Percentiles rank a stretch among this genome's conserved stretches.
These are phyloP conservation scores for Flaveria sonorensis DNA, from an alignment of 129 eudicot genomes.

Conservation along the genomic window DNA sequence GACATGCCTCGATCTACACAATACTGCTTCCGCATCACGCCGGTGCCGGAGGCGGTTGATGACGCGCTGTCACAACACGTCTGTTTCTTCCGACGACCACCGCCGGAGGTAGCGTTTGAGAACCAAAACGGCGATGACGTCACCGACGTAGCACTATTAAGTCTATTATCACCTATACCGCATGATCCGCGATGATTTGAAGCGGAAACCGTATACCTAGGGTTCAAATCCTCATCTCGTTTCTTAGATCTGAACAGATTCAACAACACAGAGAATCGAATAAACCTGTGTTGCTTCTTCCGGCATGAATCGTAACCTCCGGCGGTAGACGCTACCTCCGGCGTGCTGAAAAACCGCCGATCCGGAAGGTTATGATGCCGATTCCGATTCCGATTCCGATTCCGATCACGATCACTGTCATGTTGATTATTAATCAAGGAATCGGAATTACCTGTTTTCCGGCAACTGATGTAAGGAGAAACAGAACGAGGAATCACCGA, in stretches of 20 bases:
- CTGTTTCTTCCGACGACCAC: slow-evolving; percentile 47
- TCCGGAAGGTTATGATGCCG: slow-evolving; percentile 30
- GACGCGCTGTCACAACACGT: slow-evolving; percentile 32
- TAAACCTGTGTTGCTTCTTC: slow-evolving; percentile 26
- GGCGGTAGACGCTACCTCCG: slow-evolving; percentile 51
- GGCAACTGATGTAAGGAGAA: slow-evolving; percentile 66
- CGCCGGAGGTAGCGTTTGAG: slow-evolving; percentile 36
- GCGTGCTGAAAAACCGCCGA: slow-evolving; percentile 60
- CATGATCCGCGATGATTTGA: slow-evolving; percentile 26
- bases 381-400: neutral
- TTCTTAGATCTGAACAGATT: slow-evolving; percentile 63
- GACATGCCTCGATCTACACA: slow-evolving; percentile 62
- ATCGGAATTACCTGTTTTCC: slow-evolving; percentile 44
- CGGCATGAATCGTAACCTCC: slow-evolving; percentile 23
- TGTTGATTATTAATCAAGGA: slow-evolving; percentile 17
- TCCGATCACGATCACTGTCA: slow-evolving; percentile 3
- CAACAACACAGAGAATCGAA: slow-evolving; percentile 36
- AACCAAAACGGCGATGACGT: slow-evolving; percentile 62
- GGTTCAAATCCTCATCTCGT: slow-evolving; percentile 21
- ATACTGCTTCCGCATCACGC: slow-evolving; percentile 28
- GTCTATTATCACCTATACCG: slow-evolving; percentile 17
- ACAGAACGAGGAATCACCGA: slow-evolving; percentile 64
- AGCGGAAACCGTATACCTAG: slow-evolving; percentile 13
- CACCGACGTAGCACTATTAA: slow-evolving; percentile 21
- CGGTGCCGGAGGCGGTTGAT: neutral